Evolutionary conservation across 345 rosid genomes (phyloP), one percentile per base, ranked within the genome.

Genomic region (Raphanus raphanistrum): DNA sequence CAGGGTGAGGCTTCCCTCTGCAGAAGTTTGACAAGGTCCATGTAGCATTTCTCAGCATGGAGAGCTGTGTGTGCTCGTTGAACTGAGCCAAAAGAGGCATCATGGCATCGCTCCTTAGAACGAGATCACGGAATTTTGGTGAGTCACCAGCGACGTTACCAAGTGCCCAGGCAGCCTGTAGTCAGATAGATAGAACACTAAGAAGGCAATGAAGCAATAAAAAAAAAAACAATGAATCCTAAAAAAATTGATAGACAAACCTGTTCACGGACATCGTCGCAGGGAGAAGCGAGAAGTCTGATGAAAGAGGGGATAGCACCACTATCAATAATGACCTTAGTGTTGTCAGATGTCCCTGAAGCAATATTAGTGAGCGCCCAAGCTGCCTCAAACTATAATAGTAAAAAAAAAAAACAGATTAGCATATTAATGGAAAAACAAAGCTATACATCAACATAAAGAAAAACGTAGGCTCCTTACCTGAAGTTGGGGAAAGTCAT

Each of bases 81-180:
- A 92, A 80, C 52, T 87, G 92, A 25, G 89, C 74, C 70, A 92
- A 73, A 58, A 92, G 79, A 73, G 95, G 90, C 55, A 73, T 76
- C 86, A 92, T 75, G 68, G 90, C 97, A 60, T 85, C 89, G 36
- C 72, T 36, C 32, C 79, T 84, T 74, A 92, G 86, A 57, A 92
- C 92, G 50, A 90, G 85, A 79, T 92, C 96, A 60, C 96, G 92
- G 66, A 90, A 90, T 66, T 80, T 85, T 57, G 97, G 90, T 68
- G 97, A 88, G 81, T 92, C 97, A 52, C 96, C 97, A 66, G 97
- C 97, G 77, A 92, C 87, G 82, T 92, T 92, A 43, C 97, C 97
- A 79, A 92, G 63, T 35, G 95, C 97, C 96, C 93, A 92, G 21
- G 90, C 97, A 74, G 93, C 92, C 97, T 92, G 50, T 43, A 43